Base-by-base conservation (phyloP, 306 rosid genomes). In the Vachellia collinsii region DNA sequence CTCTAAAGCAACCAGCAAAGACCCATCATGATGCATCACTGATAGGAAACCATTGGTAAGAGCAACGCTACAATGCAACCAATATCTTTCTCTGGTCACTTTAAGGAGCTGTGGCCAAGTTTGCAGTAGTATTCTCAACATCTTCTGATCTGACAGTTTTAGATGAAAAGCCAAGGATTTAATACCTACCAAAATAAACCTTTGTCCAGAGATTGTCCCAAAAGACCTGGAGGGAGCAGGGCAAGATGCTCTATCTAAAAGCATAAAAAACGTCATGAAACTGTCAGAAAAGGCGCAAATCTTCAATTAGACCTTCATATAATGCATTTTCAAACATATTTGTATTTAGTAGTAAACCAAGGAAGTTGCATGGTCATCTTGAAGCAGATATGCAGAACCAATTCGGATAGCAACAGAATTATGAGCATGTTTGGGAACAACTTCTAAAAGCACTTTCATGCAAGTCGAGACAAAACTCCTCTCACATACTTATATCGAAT, bases 1-100 rank as follows among this genome's bases (percentile, higher is more conserved):
- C 90, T 83, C 87, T 81, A 89, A 87, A 87, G 90, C 89, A 87
- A 87, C 92, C 89, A 87, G 91, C 81, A 83, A 86, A 88, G 85
- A 86, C 71, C 85, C 82, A 72, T 58, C 84, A 83, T 77, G 48
- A 72, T 81, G 83, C 25, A 6, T 74, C 81, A 63, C 51, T 88
- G 62, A 65, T 68, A 79, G 77, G 67, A 77, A 80, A 72, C 22
- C 58, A 72, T 72, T 72, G 44, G 68, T 25, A 61, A 50, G 34
- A 61, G 77, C 63, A 71, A 78, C 82, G 47, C 77, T 58, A 75
- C 58, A 71, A 62, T 51, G 83, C 70, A 81, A 81, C 79, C 56
- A 74, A 66, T 79, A 85, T 81, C 91, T 83, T 88, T 85, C 82
- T 83, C 89, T 86, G 89, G 91, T 88, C 88, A 86, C 91, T 86